phyloP scores from a whole-genome alignment of 768 basidiomycete species.

The Russula brevipes region DNA sequence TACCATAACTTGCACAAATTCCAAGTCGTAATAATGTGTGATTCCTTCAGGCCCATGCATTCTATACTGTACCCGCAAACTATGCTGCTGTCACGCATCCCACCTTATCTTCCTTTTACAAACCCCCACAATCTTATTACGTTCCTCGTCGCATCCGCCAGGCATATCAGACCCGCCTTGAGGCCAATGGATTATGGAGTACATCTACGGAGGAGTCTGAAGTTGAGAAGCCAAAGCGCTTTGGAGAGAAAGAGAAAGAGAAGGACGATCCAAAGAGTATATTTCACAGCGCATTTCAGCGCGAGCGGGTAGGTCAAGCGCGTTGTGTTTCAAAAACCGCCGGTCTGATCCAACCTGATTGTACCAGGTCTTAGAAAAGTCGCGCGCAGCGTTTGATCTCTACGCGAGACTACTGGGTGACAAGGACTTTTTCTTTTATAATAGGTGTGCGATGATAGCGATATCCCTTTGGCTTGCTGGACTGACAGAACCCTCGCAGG shows the following conservation, averaged over 20 bases:
- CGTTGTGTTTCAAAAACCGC: neutral
- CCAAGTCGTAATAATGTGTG: constrained; percentile 9
- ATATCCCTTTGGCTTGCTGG: neutral
- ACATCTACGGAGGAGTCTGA: constrained; percentile 38
- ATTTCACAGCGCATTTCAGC: constrained; percentile 54
- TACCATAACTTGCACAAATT: neutral
- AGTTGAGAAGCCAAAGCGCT: constrained; percentile 40
- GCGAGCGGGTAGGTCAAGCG: constrained; percentile 49
- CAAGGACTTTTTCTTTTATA: constrained; percentile 47
- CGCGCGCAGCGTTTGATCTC: constrained; percentile 50
- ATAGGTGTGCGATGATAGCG: constrained; percentile 36
- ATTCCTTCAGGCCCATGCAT: constrained; percentile 48
- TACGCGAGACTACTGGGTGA: constrained; percentile 52
- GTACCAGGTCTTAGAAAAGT: constrained; percentile 53
- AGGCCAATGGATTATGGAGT: constrained; percentile 61
- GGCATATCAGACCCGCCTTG: constrained; percentile 51
- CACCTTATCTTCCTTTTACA: constrained; percentile 50
- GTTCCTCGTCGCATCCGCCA: constrained; percentile 59
- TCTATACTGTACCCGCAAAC: constrained; percentile 60
- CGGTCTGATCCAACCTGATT: neutral
- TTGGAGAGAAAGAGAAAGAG: constrained; percentile 30
- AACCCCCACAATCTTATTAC: constrained; percentile 69
- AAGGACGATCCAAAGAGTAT: constrained; percentile 33
- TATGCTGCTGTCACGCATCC: constrained; percentile 55
- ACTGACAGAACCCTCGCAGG: constrained; percentile 34